Percentiles rank a stretch among this genome's conserved stretches.
phyloP scores from a whole-genome alignment of 129 eudicot genomes.

The Daucus carota region DH1_v3.0 NC_030389.2:1197501-1198000 shows the following conservation, averaged over 20 bases:
- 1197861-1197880: not conserved
- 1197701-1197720: not conserved
- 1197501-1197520: slow-evolving; percentile 48
- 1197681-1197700: not conserved
- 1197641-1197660: slow-evolving; percentile 60
- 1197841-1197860: slow-evolving; percentile 13
- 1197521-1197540: slow-evolving; percentile 97
- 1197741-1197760: slow-evolving; percentile 9
- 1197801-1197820: slow-evolving; percentile 93
- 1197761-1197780: slow-evolving; percentile 93
- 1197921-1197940: not conserved
- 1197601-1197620: slow-evolving; percentile 99
- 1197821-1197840: slow-evolving; percentile 90
- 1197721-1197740: not conserved
- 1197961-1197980: not conserved
- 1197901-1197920: not conserved
- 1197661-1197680: not conserved
- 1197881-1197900: not conserved
- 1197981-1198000: too few species aligned
- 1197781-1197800: slow-evolving; percentile 99
- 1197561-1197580: slow-evolving; percentile 90
- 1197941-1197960: not conserved
- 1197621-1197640: slow-evolving; percentile 88
- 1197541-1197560: slow-evolving; percentile 96
- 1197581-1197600: slow-evolving; percentile 92